Evolutionary conservation across 129 eudicot genomes (phyloP), one percentile per base, ranked within the genome.

Genomic region (Chrysanthemum makinoi): DNA sequence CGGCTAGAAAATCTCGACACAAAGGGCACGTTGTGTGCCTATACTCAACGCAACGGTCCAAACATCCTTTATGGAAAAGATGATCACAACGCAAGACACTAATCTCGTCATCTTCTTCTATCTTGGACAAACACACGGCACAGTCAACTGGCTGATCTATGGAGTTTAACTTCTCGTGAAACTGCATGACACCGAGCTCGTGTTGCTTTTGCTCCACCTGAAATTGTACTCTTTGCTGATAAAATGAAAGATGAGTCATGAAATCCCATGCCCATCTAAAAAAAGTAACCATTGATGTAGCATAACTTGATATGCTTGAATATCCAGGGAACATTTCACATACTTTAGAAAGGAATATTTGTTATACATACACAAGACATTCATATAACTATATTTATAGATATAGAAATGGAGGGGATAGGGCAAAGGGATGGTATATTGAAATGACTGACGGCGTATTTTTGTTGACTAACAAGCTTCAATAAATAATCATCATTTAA

Each of bases 51-150:
- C 80, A 80, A 54, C 76, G 70, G 12, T 78, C 85, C 15, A 76
- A 66, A 44, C 88, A 83, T 24, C 48, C 84, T 15, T 72, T 69
- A 49, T 80, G 84, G 57, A 80, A 80, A 33, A 80, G 10, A 59
- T 79, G 83, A 6, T 50, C 66, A 52, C 83, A 79, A 24, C 65
- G 33, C 48, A 79, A 6, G 46, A 66, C 71, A 46, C 73, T 69
- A 12, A 75, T 43, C 49, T 74, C 80, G 10, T 80, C 72, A 13
- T 69, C 77, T 12, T 70, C 84, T n/a, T 74, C 77, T 12, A 80
- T 63, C 28, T 63, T 75, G 57, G 44, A 68, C 68, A 80, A 54
- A 26, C 77, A 80, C 62, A 80, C 72, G 0, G 84, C 66, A 15
- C 84, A 80, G 3, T 80, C 80, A 6, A 49, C 54, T 1, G 66